These are phyloP conservation scores for Lathyrus sativus DNA, from an alignment of 306 rosid species.

Conservation along the genomic window DNA sequence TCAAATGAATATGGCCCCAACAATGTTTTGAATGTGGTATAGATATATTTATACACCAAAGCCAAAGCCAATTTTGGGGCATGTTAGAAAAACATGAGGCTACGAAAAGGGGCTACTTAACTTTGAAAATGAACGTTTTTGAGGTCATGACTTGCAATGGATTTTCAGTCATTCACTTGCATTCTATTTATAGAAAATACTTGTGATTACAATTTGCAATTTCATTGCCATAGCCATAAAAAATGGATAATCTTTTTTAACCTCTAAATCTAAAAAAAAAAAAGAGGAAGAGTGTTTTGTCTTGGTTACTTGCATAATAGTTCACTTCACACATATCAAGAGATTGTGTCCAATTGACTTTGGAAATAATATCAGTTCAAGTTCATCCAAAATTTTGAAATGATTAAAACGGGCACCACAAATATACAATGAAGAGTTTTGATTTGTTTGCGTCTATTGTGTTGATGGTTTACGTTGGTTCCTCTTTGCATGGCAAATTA, in stretches of 20 bases:
- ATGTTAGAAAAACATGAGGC: neutral
- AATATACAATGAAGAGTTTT: too few relatives aligned
- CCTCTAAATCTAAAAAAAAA: neutral
- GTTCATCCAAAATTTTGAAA: too few relatives aligned
- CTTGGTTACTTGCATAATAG: too few relatives aligned
- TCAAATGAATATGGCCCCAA: neutral
- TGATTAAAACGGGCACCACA: too few relatives aligned
- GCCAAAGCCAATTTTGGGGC: neutral
- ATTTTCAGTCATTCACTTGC: neutral
- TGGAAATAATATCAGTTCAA: too few relatives aligned
- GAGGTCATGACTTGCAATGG: neutral
- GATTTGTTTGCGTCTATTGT: too few relatives aligned
- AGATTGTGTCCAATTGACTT: too few relatives aligned
- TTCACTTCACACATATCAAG: too few relatives aligned
- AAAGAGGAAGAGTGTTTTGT: too few relatives aligned
- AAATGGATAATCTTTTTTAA: neutral
- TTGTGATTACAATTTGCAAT: neutral
- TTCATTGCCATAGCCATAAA: neutral
- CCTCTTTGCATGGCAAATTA: too few relatives aligned
- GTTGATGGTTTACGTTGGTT: too few relatives aligned
- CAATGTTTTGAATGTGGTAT: neutral
- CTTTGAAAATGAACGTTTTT: neutral
- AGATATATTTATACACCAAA: neutral
- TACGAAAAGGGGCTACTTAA: neutral
- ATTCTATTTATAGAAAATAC: neutral